Evolutionary conservation across 2,329 filamentous ascomycete species (phyloP).

Genomic region (Cephalotrichum gorgonifer): DNA sequence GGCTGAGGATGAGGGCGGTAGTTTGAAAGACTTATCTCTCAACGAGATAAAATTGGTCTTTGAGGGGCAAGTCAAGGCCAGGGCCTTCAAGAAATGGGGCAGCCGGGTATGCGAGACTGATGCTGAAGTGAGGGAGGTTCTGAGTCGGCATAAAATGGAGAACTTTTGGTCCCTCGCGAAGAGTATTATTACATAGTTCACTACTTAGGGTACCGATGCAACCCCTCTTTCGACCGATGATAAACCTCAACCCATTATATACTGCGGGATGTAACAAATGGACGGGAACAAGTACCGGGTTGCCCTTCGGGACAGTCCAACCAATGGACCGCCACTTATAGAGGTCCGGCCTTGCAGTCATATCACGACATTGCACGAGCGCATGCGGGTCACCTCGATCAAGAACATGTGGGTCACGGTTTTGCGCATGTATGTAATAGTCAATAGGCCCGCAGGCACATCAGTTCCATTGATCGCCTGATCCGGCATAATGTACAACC

Average conservation of each 20-base stretch:
- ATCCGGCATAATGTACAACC: conserved; percentile 5
- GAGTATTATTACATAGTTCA: not conserved
- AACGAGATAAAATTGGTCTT: conserved; percentile 83
- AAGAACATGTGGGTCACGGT: no score
- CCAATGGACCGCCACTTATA: no score
- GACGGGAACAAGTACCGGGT: no score
- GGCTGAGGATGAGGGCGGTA: conserved; percentile 66
- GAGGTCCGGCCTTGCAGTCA: no score
- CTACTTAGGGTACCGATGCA: not conserved
- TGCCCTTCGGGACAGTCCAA: no score
- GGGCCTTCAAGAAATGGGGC: conserved; percentile 78
- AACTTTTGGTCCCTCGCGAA: conserved; percentile 60
- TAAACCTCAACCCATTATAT: no score
- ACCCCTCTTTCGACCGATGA: not conserved
- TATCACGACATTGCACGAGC: no score
- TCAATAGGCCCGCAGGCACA: not conserved
- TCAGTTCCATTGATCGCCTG: not conserved
- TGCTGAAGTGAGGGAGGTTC: conserved; percentile 69
- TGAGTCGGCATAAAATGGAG: conserved; percentile 79
- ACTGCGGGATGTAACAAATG: no score
- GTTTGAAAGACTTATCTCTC: conserved; percentile 67
- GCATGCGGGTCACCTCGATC: no score
- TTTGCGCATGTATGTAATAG: not conserved
- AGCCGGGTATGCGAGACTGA: conserved; percentile 91
- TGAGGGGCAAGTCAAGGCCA: conserved; percentile 76